Conservation (phyloP, 1,284 basidiomycete genomes). For the Irpex lacteus region DNA sequence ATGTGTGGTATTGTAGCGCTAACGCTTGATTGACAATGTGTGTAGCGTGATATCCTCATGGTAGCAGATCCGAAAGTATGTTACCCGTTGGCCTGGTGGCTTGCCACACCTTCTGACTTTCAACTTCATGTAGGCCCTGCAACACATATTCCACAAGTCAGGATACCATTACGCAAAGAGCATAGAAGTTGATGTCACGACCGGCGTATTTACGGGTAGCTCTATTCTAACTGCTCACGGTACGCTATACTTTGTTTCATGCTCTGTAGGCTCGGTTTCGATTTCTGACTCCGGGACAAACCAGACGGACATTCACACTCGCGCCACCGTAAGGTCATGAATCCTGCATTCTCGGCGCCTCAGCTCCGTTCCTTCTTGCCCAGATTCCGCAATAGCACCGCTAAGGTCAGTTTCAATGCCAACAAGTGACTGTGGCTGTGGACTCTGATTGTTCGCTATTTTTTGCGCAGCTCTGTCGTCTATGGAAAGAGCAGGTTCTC, state of each 20-base stretch:
- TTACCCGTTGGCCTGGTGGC: neutral
- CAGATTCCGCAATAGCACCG: constrained; percentile 16
- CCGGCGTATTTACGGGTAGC: constrained; percentile 16
- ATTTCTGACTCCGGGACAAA: neutral
- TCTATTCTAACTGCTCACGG: constrained; percentile 22
- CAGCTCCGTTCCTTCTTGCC: constrained; percentile 23
- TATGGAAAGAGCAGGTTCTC: constrained; percentile 19
- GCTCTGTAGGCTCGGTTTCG: too few relatives aligned
- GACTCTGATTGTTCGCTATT: neutral
- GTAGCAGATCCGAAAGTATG: constrained; percentile 23
- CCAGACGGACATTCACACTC: constrained; percentile 19
- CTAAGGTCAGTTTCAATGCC: neutral
- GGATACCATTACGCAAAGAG: constrained; percentile 24
- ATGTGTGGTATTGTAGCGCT: neutral
- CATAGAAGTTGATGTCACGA: constrained; percentile 1
- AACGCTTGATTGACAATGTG: neutral
- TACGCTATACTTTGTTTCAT: neutral
- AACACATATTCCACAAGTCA: constrained; percentile 28
- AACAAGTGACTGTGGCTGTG: neutral
- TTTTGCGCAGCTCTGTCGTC: constrained; percentile 11
- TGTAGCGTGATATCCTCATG: constrained; percentile 18
- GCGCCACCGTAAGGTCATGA: constrained; percentile 29
- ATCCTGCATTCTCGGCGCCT: constrained; percentile 24
- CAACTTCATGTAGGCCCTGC: constrained; percentile 16
- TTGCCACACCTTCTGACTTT: neutral